phyloP scores from a whole-genome alignment of 352 stramenopile species.

The Peronosclerospora sorghi region DNA sequence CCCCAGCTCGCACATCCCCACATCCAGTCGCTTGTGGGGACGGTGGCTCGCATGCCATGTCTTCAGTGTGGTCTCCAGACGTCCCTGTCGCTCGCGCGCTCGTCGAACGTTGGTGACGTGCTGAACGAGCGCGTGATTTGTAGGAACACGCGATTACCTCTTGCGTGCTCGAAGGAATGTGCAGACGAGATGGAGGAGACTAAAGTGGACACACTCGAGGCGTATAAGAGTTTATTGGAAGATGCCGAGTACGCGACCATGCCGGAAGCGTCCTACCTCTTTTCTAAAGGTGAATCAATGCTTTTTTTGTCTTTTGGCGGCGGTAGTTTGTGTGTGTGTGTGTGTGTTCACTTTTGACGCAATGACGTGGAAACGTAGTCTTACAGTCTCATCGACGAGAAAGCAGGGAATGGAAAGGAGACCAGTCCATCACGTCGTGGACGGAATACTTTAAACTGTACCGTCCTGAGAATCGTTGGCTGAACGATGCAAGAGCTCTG shows the following conservation, averaged over 20 bases:
- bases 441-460: slow-evolving; percentile 35
- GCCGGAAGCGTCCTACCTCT: slow-evolving; percentile 27
- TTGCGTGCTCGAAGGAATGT: slow-evolving; percentile 42
- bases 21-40: slow-evolving; percentile 19
- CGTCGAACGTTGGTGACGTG: slow-evolving; percentile 13
- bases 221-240: slow-evolving; percentile 33
- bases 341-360: too few relatives aligned
- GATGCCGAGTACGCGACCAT: slow-evolving; percentile 29
- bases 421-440: slow-evolving; percentile 23
- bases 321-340: neutral
- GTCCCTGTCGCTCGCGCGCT: slow-evolving; percentile 9
- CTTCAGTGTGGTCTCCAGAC: slow-evolving; percentile 28
- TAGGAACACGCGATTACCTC: slow-evolving; percentile 22
- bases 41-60: slow-evolving; percentile 33
- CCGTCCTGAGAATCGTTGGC: slow-evolving; percentile 16
- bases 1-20: slow-evolving; percentile 9
- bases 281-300: slow-evolving; percentile 25
- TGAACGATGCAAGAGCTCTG: slow-evolving; percentile 23
- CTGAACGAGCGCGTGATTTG: slow-evolving; percentile 21
- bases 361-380: too few relatives aligned
- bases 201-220: slow-evolving; percentile 16
- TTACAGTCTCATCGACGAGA: slow-evolving; percentile 17
- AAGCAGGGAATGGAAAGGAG: slow-evolving; percentile 5
- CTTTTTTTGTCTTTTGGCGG: slow-evolving; percentile 1
- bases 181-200: slow-evolving; percentile 15